Evolutionary conservation across 148 eudicot genomes (phyloP).

Genomic region (Rhododendron mucronatum): DNA sequence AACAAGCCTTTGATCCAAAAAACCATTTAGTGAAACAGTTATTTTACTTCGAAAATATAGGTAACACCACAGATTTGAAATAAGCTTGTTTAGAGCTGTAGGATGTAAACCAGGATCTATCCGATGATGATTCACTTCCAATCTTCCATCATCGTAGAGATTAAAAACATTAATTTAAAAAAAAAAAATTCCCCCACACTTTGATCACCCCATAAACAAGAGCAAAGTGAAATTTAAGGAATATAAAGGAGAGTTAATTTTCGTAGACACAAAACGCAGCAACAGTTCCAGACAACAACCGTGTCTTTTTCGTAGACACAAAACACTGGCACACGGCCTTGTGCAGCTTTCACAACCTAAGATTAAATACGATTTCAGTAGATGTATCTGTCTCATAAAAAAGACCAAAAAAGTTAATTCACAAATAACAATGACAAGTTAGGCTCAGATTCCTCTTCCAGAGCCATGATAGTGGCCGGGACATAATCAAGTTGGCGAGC

Average conservation of each 20-base stretch:
- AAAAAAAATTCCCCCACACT: neutral
- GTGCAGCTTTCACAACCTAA: conserved; percentile 93
- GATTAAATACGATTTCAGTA: neutral
- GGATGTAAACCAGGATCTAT: neutral
- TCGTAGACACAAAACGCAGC: neutral
- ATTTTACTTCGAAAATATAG: neutral
- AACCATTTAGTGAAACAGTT: neutral
- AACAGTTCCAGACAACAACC: neutral
- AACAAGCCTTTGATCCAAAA: neutral
- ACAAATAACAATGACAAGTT: neutral
- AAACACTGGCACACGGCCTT: conserved; percentile 90
- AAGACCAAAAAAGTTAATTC: neutral
- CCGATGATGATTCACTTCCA: neutral
- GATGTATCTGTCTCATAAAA: neutral
- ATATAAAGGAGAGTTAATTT: neutral
- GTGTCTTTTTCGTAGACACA: conserved; percentile 46
- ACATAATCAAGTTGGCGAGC: conserved; percentile 98
- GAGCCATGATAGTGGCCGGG: conserved; percentile 91
- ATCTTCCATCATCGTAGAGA: neutral
- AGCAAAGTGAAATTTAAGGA: neutral
- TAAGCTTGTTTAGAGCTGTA: neutral
- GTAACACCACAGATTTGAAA: neutral
- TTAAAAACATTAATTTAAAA: neutral
- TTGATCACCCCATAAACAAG: neutral
- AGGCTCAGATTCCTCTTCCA: conserved; percentile 66